Conservation (phyloP, 1,284 basidiomycete species). For the Wallemia hederae region DNA sequence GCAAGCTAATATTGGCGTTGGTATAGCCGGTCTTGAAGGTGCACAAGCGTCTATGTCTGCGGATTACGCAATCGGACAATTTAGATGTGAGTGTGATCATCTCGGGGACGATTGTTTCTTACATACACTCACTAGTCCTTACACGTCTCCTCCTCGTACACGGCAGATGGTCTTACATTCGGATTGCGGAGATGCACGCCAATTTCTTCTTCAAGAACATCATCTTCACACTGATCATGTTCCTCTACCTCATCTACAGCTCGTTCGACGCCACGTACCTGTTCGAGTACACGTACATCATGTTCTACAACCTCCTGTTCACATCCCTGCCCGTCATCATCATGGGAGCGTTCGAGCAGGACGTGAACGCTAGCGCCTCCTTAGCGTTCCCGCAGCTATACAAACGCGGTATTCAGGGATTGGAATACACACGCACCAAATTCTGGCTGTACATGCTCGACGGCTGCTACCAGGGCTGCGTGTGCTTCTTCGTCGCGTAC, state of each 20-base stretch:
- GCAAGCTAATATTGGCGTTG: slow-evolving; percentile 87
- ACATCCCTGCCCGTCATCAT: slow-evolving; percentile 75
- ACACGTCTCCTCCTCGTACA: slow-evolving; percentile 80
- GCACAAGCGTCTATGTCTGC: slow-evolving; percentile 97
- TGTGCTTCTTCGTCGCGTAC: slow-evolving; percentile 74
- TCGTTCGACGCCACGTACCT: slow-evolving; percentile 69
- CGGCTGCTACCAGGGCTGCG: slow-evolving; percentile 66
- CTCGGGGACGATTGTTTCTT: no score
- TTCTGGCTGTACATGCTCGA: slow-evolving; percentile 92
- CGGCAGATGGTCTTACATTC: slow-evolving; percentile 84
- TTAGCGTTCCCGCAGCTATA: slow-evolving; percentile 82
- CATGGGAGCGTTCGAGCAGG: slow-evolving; percentile 90
- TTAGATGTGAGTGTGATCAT: slow-evolving; percentile 26
- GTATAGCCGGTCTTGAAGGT: slow-evolving; percentile 75
- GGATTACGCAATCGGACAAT: slow-evolving; percentile 93
- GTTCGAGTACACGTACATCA: slow-evolving; percentile 16
- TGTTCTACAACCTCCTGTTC: slow-evolving; percentile 57
- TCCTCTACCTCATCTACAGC: slow-evolving; percentile 80
- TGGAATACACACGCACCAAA: slow-evolving; percentile 68
- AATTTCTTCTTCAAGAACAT: slow-evolving; percentile 92
- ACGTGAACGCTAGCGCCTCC: slow-evolving; percentile 65
- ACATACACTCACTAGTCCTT: slow-evolving; percentile 19
- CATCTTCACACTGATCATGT: slow-evolving; percentile 70
- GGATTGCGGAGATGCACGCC: slow-evolving; percentile 85
- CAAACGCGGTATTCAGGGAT: slow-evolving; percentile 61